phyloP scores from a whole-genome alignment of 805 yeast species.

The Candida xyloterini region DNA sequence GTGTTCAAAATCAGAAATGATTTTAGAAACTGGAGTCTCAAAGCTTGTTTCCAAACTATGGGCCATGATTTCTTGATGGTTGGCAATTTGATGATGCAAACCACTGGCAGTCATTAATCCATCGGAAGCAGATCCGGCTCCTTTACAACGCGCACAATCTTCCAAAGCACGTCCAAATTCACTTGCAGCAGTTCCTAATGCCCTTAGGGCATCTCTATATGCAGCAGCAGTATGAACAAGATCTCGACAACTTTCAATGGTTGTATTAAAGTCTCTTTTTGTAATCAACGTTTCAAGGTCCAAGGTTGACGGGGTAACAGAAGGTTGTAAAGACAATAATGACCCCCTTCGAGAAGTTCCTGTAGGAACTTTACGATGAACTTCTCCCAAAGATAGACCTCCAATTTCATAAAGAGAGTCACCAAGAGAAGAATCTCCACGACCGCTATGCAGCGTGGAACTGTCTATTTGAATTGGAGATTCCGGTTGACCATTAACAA shows the following conservation, averaged over 20 bases:
- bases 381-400: slow-evolving; percentile 3
- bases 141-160: slow-evolving; percentile 57
- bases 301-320: slow-evolving; percentile 50
- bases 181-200: slow-evolving; percentile 58
- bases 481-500: slow-evolving; percentile 36
- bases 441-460: slow-evolving; percentile 2
- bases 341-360: slow-evolving; percentile 20
- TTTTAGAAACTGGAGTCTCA: slow-evolving; percentile 47
- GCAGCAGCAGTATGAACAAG: slow-evolving; percentile 45
- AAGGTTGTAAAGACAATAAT: slow-evolving; percentile 40
- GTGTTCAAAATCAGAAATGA: slow-evolving; percentile 42
- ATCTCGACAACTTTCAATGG: slow-evolving; percentile 46
- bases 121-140: slow-evolving; percentile 56
- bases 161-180: slow-evolving; percentile 72
- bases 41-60: slow-evolving; percentile 53
- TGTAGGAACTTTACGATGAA: slow-evolving; percentile 3
- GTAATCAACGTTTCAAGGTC: slow-evolving; percentile 63
- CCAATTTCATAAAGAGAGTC: slow-evolving; percentile 6
- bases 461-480: slow-evolving; percentile 3
- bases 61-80: slow-evolving; percentile 71
- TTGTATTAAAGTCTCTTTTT: slow-evolving; percentile 52
- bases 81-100: slow-evolving; percentile 68
- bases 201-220: slow-evolving; percentile 45
- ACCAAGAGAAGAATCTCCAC: neutral
- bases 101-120: slow-evolving; percentile 74